These are phyloP conservation scores for Phylloporus sp. DNA, from an alignment of 768 basidiomycete genomes.

Conservation along the genomic window DNA sequence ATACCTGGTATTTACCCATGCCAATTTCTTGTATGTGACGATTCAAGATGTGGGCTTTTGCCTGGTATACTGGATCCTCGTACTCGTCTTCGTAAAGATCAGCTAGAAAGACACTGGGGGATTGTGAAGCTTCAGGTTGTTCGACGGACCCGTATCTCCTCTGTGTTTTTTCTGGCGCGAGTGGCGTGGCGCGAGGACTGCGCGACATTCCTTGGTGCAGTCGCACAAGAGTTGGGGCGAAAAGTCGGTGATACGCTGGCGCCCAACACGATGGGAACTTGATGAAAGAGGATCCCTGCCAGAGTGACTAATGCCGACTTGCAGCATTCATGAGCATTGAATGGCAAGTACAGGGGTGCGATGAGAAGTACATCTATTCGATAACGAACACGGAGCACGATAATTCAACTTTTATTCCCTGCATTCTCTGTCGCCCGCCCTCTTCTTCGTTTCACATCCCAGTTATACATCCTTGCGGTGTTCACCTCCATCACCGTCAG, in stretches of 20 bases:
- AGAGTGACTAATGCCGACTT: no score
- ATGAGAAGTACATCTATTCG: no score
- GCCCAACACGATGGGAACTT: no score
- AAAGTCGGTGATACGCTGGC: no score
- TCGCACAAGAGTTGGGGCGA: no score
- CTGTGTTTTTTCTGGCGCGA: neutral
- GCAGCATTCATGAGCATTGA: no score
- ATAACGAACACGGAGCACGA: neutral
- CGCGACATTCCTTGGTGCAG: no score
- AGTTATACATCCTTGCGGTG: constrained; percentile 93
- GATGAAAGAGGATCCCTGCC: no score
- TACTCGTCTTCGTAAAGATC: constrained; percentile 35
- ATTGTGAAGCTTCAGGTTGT: no score
- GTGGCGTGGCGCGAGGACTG: neutral
- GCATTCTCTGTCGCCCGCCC: constrained; percentile 39
- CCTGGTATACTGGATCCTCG: constrained; percentile 44
- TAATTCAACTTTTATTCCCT: constrained; percentile 11
- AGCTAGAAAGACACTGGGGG: neutral
- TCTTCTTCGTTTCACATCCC: constrained; percentile 83
- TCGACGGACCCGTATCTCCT: neutral
- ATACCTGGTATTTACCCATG: constrained; percentile 53
- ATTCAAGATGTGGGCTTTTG: constrained; percentile 45
- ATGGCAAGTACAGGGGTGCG: no score
- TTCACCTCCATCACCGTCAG: constrained; percentile 96
- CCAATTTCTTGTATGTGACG: constrained; percentile 48